Evolutionary conservation across 1,139 yeast genomes (phyloP).

Genomic region (Sugiyamaella japonica): DNA sequence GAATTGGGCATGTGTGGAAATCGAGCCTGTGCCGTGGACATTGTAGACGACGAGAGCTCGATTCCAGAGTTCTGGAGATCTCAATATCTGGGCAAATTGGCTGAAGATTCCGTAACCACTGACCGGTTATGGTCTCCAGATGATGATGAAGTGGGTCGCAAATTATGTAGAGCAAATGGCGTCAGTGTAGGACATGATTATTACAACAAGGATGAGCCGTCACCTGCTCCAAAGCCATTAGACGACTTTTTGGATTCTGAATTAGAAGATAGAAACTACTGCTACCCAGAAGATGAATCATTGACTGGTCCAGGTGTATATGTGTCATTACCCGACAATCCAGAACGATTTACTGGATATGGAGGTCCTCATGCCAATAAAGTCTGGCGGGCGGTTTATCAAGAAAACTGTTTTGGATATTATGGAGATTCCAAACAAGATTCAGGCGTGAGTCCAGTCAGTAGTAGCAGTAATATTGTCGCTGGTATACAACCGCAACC

Average conservation of each 20-base stretch:
- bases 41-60: conserved; percentile 53
- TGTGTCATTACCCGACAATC: conserved; percentile 83
- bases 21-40: conserved; percentile 90
- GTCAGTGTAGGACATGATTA: conserved; percentile 14
- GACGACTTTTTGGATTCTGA: conserved; percentile 18
- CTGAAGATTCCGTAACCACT: conserved; percentile 47
- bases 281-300: conserved; percentile 59
- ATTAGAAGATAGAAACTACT: conserved; percentile 45
- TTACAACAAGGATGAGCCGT: conserved; percentile 1
- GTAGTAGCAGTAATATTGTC: background rate
- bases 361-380: conserved; percentile 89
- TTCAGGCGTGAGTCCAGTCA: conserved; percentile 22
- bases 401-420: conserved; percentile 79
- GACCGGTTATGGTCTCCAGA: conserved; percentile 31
- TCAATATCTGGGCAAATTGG: conserved; percentile 64
- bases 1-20: conserved; percentile 86
- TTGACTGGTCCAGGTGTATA: conserved; percentile 58
- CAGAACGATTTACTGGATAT: conserved; percentile 96
- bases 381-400: conserved; percentile 91
- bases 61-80: conserved; percentile 76
- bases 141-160: conserved; percentile 18
- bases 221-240: conserved; percentile 8
- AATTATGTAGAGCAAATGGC: conserved; percentile 15
- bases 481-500: conserved; percentile 6
- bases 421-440: conserved; percentile 43